Conservation (phyloP, 768 basidiomycete genomes). For the Clathrus columnatus region DNA sequence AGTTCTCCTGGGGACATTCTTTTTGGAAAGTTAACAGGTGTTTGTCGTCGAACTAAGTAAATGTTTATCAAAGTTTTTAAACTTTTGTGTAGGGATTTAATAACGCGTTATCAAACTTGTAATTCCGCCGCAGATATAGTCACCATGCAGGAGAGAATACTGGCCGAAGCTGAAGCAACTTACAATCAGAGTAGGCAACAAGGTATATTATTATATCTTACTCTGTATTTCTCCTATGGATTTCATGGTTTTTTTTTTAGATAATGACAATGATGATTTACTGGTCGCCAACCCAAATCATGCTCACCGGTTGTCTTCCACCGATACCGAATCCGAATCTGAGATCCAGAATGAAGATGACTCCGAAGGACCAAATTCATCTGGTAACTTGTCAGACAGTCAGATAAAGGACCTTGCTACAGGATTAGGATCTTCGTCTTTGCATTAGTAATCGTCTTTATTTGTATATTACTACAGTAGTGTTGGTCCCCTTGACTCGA, state of each 20-base stretch:
- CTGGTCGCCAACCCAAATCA: slow-evolving; percentile 67
- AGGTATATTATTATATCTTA: slow-evolving; percentile 11
- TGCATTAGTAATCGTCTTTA: background rate
- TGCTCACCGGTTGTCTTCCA: slow-evolving; percentile 2
- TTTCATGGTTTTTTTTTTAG: slow-evolving; percentile 5
- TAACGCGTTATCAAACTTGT: slow-evolving; percentile 75
- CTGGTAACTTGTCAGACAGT: background rate
- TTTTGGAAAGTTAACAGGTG: slow-evolving; percentile 84
- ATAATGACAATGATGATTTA: slow-evolving; percentile 42
- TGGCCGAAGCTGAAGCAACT: slow-evolving; percentile 55
- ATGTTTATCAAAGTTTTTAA: background rate
- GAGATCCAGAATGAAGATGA: background rate
- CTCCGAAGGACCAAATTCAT: background rate
- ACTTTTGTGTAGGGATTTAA: slow-evolving; percentile 36
- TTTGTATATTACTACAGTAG: background rate
- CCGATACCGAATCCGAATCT: background rate
- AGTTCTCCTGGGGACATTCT: slow-evolving; percentile 86
- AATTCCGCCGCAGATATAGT: slow-evolving; percentile 47
- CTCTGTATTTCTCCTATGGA: slow-evolving; percentile 4
- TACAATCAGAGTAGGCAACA: slow-evolving; percentile 49
- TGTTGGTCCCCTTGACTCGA: too few relatives aligned
- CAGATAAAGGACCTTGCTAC: background rate
- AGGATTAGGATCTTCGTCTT: background rate
- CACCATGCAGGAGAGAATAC: slow-evolving; percentile 56
- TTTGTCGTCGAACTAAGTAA: slow-evolving; percentile 14